These are phyloP conservation scores for Hypericum perforatum DNA, from an alignment of 345 rosid genomes.

Conservation along the genomic window DNA sequence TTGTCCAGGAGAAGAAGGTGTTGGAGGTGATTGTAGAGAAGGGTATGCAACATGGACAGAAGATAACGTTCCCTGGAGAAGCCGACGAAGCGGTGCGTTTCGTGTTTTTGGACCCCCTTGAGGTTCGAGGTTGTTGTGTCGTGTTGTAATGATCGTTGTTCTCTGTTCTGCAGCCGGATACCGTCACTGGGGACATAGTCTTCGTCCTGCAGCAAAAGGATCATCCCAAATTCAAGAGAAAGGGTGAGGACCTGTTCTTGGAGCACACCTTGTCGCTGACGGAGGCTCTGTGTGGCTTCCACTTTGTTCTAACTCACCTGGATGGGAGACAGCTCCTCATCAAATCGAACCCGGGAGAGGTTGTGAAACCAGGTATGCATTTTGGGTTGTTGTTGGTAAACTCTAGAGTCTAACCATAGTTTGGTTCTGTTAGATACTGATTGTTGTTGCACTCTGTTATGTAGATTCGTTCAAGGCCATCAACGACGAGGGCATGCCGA, in stretches of 20 bases:
- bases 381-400: background rate
- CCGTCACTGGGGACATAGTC: constrained; percentile 75
- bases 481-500: constrained; percentile 83
- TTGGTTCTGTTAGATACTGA: background rate
- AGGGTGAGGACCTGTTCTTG: constrained; percentile 74
- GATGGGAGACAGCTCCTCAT: constrained; percentile 86
- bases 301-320: constrained; percentile 62
- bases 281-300: constrained; percentile 89
- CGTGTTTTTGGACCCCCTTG: background rate
- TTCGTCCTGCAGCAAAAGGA: constrained; percentile 84
- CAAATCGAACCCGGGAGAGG: constrained; percentile 77
- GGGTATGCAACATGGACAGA: constrained; percentile 91
- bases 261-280: constrained; percentile 73
- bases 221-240: constrained; percentile 72
- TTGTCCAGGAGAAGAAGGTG: constrained; percentile 72
- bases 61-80: constrained; percentile 81
- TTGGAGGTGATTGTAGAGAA: constrained; percentile 76
- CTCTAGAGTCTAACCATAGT: background rate
- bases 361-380: constrained; percentile 68
- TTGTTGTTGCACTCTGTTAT: background rate
- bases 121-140: background rate
- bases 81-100: constrained; percentile 76
- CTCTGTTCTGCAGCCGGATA: constrained; percentile 63
- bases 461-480: constrained; percentile 60
- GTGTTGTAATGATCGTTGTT: background rate